Percentiles rank a stretch among this genome's conserved stretches.
These are phyloP conservation scores for Arachis stenosperma DNA, from an alignment of 306 rosid genomes.

Conservation along the genomic window DNA sequence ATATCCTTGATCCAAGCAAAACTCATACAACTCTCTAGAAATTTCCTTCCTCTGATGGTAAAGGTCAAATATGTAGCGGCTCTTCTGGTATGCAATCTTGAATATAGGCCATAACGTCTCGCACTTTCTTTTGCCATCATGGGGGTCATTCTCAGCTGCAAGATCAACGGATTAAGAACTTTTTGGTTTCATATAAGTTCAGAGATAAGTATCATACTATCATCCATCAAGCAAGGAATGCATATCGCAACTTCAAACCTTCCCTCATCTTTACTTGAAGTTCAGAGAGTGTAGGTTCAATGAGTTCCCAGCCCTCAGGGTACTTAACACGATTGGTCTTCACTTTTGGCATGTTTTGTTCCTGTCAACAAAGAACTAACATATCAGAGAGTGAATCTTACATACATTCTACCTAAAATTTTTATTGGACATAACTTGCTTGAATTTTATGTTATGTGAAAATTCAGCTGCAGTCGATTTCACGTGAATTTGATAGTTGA, in stretches of 20 bases:
- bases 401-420: not conserved
- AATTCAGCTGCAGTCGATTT: too few species aligned
- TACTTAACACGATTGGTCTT: constrained; percentile 85
- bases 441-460: too few species aligned
- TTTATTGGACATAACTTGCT: too few species aligned
- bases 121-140: constrained; percentile 77
- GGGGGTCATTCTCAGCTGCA: constrained; percentile 69
- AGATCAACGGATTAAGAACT: constrained; percentile 28
- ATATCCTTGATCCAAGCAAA: constrained; percentile 79
- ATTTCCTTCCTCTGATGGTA: constrained; percentile 71
- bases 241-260: constrained; percentile 49
- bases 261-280: constrained; percentile 98
- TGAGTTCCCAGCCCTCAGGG: constrained; percentile 96
- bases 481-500: too few species aligned
- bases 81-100: constrained; percentile 72
- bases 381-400: constrained; percentile 11
- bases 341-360: constrained; percentile 69
- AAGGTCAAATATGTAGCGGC: constrained; percentile 78
- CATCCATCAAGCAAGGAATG: not conserved
- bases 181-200: constrained; percentile 18
- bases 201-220: not conserved
- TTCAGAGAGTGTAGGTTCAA: constrained; percentile 88
- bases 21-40: constrained; percentile 71
- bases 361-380: constrained; percentile 39
- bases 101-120: constrained; percentile 83